Evolutionary conservation across 805 yeast genomes (phyloP).

Genomic region (Yarrowia sp.): DNA sequence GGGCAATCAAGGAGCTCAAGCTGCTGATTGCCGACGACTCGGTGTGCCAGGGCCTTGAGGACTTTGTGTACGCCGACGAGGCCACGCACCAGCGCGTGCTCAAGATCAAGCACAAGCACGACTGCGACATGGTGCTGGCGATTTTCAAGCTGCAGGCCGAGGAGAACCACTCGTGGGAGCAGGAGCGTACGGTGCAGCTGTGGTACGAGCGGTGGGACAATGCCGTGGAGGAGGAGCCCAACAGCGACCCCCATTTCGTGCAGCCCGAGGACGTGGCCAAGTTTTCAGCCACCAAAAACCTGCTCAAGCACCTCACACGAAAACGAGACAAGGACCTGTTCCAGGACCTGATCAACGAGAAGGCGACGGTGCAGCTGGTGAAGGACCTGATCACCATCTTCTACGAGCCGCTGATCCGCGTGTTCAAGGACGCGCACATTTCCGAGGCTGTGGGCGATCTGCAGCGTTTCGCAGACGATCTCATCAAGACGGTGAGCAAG

Average conservation of each 20-base stretch:
- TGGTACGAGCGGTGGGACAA: slow-evolving; percentile 42
- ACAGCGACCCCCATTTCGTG: slow-evolving; percentile 28
- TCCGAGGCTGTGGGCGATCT: slow-evolving; percentile 63
- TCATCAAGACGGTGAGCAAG: slow-evolving; percentile 55
- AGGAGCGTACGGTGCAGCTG: slow-evolving; percentile 29
- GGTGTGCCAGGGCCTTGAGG: slow-evolving; percentile 29
- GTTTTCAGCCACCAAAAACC: slow-evolving; percentile 43
- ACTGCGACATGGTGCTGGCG: slow-evolving; percentile 17
- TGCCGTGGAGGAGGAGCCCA: slow-evolving; percentile 36
- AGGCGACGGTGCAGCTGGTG: slow-evolving; percentile 70
- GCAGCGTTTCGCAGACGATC: slow-evolving; percentile 63
- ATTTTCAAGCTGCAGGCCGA: slow-evolving; percentile 16
- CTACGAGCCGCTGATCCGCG: slow-evolving; percentile 68
- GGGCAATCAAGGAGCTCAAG: slow-evolving; percentile 50
- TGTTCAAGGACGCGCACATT: slow-evolving; percentile 65
- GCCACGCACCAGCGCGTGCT: slow-evolving; percentile 36
- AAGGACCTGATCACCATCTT: slow-evolving; percentile 70
- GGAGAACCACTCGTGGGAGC: slow-evolving; percentile 13
- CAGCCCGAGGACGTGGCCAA: slow-evolving; percentile 28
- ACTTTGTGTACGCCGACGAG: slow-evolving; percentile 31
- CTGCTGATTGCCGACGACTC: slow-evolving; percentile 37
- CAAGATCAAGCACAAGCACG: not conserved
- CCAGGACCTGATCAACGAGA: slow-evolving; percentile 80
- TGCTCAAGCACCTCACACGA: slow-evolving; percentile 61
- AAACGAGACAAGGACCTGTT: slow-evolving; percentile 73